These are phyloP conservation scores for Toxoplasma gondii DNA, from an alignment of 169 alveolate species.

Conservation along the genomic window DNA sequence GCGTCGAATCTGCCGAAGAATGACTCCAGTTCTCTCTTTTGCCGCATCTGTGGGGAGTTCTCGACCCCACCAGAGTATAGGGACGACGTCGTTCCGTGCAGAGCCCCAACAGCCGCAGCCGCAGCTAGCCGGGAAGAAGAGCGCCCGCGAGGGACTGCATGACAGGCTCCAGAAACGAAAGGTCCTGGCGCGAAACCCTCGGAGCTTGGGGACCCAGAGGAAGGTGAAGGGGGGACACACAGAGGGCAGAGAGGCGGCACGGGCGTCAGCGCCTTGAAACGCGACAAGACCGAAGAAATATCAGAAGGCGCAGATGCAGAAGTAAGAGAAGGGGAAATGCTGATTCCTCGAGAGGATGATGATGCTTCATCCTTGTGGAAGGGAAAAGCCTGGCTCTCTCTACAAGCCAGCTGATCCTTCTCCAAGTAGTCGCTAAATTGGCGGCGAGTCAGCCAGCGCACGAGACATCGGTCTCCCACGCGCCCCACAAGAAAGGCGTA, in stretches of 20 bases:
- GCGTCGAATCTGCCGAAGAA: not conserved
- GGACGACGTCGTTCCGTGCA: not conserved
- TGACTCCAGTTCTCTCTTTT: not conserved
- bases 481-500: constrained; percentile 43
- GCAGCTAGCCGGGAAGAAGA: not conserved
- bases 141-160: not conserved
- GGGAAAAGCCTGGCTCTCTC: not conserved
- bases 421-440: constrained; percentile 16
- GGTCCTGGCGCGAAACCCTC: not conserved
- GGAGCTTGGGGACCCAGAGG: not conserved
- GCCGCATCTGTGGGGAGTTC: not conserved
- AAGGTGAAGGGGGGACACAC: not conserved
- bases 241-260: not conserved
- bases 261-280: not conserved
- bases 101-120: not conserved
- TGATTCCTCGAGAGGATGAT: not conserved
- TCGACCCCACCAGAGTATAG: not conserved
- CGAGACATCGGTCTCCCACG: constrained; percentile 43
- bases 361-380: not conserved
- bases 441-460: constrained; percentile 32
- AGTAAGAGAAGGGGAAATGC: not conserved
- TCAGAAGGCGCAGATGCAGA: not conserved
- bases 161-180: not conserved
- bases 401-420: constrained; percentile 15
- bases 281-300: not conserved